Base-by-base conservation (phyloP, 2,329 filamentous ascomycete species). In the Colletotrichum gigasporum region DNA sequence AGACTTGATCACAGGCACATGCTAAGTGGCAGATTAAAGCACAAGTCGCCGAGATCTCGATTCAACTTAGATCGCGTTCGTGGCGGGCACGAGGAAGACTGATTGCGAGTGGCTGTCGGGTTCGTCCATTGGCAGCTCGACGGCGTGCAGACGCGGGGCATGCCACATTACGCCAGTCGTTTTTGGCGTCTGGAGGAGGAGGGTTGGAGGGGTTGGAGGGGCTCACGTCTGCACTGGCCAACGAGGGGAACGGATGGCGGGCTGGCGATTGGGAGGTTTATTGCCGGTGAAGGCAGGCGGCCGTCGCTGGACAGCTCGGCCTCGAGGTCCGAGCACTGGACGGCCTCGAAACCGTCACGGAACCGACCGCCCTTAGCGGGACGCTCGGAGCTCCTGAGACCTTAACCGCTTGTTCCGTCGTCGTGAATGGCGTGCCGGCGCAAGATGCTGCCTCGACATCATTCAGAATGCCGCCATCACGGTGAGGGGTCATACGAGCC, bases 321-420 rank as follows among this genome's bases (percentile, higher is more conserved):
- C 41, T 41, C 16, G 24, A 26, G n/a, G 16, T 41, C 56, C 30
- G 41, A 50, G 20, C 28, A 37, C 34, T n/a, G 10, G 24, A 52
- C 37, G 41, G 48, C 62, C 34, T 61, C 56, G 51, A 61, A 35
- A 45, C 37, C 26, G 41, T 35, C 41, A 30, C 18, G 41, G 47
- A 50, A 57, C 61, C 61, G 41, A 41, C 55, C 54, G 41, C 47
- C 57, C 24, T 37, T 61, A 55, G 56, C 30, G 50, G 20, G 56
- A 52, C 35, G 62, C 62, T 62, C 56, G 56, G 56, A 44, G 51
- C 50, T 30, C 44, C 47, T 34, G 39, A 44, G 28, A 16, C 42
- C 41, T 62, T 55, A 57, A 65, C 62, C 62, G 62, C 62, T 50
- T 65, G 42, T 62, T 62, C 28, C 48, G 41, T 32, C 48, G 41